Conservation (phyloP, 495 filamentous ascomycete genomes). For the Podospora comata region DNA sequence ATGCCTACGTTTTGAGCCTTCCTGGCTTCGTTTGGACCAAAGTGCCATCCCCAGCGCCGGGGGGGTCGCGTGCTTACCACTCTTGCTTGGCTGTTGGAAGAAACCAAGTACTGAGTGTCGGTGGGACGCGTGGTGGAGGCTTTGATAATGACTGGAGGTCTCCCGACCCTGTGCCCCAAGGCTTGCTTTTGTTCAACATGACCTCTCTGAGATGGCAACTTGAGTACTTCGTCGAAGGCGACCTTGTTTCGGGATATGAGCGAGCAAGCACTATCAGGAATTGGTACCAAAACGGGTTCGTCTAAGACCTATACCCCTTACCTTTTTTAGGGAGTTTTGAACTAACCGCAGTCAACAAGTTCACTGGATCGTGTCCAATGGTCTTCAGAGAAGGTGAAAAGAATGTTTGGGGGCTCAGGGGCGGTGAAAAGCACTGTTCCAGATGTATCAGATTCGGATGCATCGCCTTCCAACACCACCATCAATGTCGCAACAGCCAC, state of each 20-base stretch:
- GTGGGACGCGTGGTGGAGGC: too few relatives aligned
- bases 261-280: not conserved
- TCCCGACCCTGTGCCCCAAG: not conserved
- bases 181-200: not conserved
- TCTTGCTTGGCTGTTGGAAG: conserved; percentile 2
- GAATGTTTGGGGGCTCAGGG: not conserved
- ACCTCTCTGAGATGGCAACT: conserved; percentile 9
- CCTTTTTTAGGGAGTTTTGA: not conserved
- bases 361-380: not conserved
- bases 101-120: not conserved
- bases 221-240: not conserved
- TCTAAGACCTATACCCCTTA: not conserved
- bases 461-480: too few relatives aligned
- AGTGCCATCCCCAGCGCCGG: not conserved
- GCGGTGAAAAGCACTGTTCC: too few relatives aligned
- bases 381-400: not conserved
- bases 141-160: not conserved
- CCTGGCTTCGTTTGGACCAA: conserved; percentile 7
- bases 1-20: conserved; percentile 3
- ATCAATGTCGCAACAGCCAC: too few relatives aligned
- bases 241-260: not conserved
- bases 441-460: too few relatives aligned
- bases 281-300: not conserved
- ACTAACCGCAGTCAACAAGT: not conserved
- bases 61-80: not conserved